A percentile compares a stretch with the other conserved stretches of the same genome.
These are phyloP conservation scores for Penicillium verrucosum DNA, from an alignment of 2,329 filamentous ascomycete species.

Conservation along the genomic window DNA sequence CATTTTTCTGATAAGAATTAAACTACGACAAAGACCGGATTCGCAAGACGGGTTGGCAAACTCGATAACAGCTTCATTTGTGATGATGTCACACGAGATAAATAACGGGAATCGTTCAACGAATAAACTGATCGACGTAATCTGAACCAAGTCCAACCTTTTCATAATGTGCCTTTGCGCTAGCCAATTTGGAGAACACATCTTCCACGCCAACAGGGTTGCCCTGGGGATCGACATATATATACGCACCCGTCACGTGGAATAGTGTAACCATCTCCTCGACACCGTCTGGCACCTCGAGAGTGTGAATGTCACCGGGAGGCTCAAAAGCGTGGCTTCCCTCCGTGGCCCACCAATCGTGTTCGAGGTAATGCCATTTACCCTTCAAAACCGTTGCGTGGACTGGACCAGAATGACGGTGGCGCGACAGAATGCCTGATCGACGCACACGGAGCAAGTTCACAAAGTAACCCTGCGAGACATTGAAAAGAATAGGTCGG, in stretches of 20 bases:
- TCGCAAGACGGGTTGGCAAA: not conserved
- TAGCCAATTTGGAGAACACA: conserved; percentile 5
- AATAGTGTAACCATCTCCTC: not conserved
- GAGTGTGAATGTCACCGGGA: not conserved
- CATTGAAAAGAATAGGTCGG: conserved; percentile 30
- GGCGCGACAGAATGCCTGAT: conserved; percentile 33
- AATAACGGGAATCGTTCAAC: not conserved
- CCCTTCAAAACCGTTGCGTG: not conserved
- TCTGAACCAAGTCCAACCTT: conserved; percentile 1
- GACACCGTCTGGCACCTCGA: not conserved
- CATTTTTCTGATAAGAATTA: not conserved
- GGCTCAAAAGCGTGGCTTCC: not conserved
- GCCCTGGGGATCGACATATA: not conserved
- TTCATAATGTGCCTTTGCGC: conserved; percentile 7
- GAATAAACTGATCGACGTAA: conserved; percentile 7
- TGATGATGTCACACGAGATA: not conserved
- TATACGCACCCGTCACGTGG: not conserved
- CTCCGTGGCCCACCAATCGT: not conserved
- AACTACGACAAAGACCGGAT: not conserved
- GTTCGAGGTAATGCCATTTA: not conserved
- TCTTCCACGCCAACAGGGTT: conserved; percentile 2
- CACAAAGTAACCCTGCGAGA: conserved; percentile 34
- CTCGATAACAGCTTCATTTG: not conserved
- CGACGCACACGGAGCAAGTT: conserved; percentile 31
- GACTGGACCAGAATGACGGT: conserved; percentile 21